phyloP scores from a whole-genome alignment of 139 green algal genomes.

The Chlorella sp. region DNA sequence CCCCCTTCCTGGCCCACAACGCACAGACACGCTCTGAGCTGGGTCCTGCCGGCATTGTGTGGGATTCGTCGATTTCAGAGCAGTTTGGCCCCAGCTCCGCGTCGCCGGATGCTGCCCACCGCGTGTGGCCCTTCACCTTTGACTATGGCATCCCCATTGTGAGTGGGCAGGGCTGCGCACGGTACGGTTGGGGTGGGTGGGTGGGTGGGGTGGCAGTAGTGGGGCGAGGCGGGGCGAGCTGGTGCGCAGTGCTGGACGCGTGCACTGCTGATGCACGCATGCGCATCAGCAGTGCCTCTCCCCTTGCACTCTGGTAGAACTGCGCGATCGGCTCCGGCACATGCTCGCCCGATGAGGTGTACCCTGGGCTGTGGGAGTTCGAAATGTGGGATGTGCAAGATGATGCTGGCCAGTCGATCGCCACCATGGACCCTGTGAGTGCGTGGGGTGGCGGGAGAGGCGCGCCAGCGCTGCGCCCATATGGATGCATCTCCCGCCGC shows the following conservation, averaged over 20 bases:
- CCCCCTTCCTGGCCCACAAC: constrained; percentile 18
- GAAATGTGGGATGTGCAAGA: constrained; percentile 7
- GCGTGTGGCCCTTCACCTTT: constrained; percentile 11
- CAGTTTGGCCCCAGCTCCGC: neutral
- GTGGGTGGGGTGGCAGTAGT: neutral
- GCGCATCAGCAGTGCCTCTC: neutral
- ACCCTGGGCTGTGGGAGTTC: constrained; percentile 19
- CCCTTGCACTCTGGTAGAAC: neutral
- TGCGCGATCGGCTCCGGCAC: constrained; percentile 3
- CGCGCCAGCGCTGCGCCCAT: neutral
- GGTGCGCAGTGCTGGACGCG: too few species aligned
- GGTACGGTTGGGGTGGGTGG: too few species aligned
- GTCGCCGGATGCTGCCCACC: neutral
- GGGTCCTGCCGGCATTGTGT: neutral
- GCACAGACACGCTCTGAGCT: neutral
- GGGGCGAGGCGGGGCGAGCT: too few species aligned
- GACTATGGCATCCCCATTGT: constrained; percentile 13
- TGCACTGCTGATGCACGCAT: too few species aligned
- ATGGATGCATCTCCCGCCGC: neutral
- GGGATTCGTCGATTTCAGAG: constrained; percentile 1
- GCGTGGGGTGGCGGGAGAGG: neutral
- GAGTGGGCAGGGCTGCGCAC: neutral
- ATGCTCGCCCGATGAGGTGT: neutral
- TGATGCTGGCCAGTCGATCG: neutral
- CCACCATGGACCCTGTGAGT: constrained; percentile 8